Conservation (phyloP, 495 filamentous ascomycete genomes). For the Trichoderma erinaceum region DNA sequence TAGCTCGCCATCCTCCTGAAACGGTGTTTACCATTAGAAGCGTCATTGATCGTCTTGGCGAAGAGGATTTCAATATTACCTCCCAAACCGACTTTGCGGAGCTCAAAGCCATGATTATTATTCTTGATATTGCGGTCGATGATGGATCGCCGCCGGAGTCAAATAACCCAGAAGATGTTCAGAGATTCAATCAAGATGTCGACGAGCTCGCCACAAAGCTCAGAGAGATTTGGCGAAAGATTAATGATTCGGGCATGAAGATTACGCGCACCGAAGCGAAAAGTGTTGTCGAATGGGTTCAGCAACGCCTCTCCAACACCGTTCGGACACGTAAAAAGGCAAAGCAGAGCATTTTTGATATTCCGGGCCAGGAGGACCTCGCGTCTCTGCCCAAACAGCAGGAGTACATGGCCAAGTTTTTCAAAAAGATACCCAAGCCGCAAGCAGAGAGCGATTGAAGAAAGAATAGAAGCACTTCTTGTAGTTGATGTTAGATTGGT, state of each 20-base stretch:
- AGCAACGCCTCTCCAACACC: constrained; percentile 62
- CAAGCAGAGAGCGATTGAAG: neutral
- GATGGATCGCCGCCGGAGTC: constrained; percentile 38
- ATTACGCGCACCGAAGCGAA: constrained; percentile 71
- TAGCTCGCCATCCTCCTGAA: constrained; percentile 39
- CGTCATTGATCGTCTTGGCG: constrained; percentile 47
- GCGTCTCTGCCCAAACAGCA: constrained; percentile 19
- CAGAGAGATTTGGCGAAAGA: constrained; percentile 60
- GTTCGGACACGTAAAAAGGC: constrained; percentile 60
- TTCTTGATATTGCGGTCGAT: constrained; percentile 71
- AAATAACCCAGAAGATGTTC: constrained; percentile 30
- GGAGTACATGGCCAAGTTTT: constrained; percentile 16
- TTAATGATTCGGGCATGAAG: constrained; percentile 67
- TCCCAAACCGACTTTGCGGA: constrained; percentile 58
- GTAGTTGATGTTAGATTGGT: neutral
- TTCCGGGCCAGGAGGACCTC: constrained; percentile 21
- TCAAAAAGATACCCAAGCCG: constrained; percentile 13
- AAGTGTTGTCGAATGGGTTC: constrained; percentile 60
- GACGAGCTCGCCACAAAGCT: constrained; percentile 59
- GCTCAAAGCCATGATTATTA: constrained; percentile 54
- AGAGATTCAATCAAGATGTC: constrained; percentile 57
- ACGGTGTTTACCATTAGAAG: constrained; percentile 44
- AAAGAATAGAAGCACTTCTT: neutral
- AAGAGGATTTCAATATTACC: constrained; percentile 33
- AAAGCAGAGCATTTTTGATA: constrained; percentile 52